Percentiles rank a stretch among this genome's conserved stretches.
Conservation (phyloP, 805 yeast genomes). For the Barnettozyma sp. region DNA sequence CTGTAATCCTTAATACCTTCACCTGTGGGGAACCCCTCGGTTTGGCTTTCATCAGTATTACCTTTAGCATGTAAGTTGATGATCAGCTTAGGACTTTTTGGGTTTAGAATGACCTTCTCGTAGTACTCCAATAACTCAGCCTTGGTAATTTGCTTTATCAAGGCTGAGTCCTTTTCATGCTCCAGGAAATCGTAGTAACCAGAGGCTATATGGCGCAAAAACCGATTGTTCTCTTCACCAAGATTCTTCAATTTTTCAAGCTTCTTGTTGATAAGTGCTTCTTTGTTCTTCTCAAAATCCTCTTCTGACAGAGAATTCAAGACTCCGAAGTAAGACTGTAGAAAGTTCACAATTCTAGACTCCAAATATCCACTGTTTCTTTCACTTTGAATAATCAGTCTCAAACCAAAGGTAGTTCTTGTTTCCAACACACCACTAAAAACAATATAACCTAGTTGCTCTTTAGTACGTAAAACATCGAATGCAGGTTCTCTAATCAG, state of each 20-base stretch:
- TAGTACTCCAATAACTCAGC: slow-evolving; percentile 53
- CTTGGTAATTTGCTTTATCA: slow-evolving; percentile 47
- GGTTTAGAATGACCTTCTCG: slow-evolving; percentile 33
- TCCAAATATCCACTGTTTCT: slow-evolving; percentile 67
- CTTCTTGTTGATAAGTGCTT: slow-evolving; percentile 59
- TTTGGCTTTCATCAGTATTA: slow-evolving; percentile 20
- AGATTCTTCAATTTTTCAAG: slow-evolving; percentile 70
- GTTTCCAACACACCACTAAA: slow-evolving; percentile 66
- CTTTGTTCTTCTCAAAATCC: slow-evolving; percentile 63
- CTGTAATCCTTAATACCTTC: slow-evolving; percentile 37
- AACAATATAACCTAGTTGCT: slow-evolving; percentile 92
- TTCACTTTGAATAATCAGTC: slow-evolving; percentile 81
- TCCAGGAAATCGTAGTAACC: slow-evolving; percentile 76
- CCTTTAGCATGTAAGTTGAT: slow-evolving; percentile 55
- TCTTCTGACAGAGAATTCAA: slow-evolving; percentile 48
- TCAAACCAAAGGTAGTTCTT: slow-evolving; percentile 65
- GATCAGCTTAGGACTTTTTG: slow-evolving; percentile 37
- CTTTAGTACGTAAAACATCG: slow-evolving; percentile 83
- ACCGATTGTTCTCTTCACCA: slow-evolving; percentile 63
- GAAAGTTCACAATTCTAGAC: slow-evolving; percentile 65
- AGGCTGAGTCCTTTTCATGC: slow-evolving; percentile 48
- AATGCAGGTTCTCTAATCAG: slow-evolving; percentile 83
- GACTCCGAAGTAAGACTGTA: slow-evolving; percentile 38
- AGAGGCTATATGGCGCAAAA: slow-evolving; percentile 58
- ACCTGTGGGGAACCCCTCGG: slow-evolving; percentile 43